Evolutionary conservation across 2,329 filamentous ascomycete species (phyloP), one percentile per base, ranked within the genome.

Genomic region (Paecilomyces sp.): DNA sequence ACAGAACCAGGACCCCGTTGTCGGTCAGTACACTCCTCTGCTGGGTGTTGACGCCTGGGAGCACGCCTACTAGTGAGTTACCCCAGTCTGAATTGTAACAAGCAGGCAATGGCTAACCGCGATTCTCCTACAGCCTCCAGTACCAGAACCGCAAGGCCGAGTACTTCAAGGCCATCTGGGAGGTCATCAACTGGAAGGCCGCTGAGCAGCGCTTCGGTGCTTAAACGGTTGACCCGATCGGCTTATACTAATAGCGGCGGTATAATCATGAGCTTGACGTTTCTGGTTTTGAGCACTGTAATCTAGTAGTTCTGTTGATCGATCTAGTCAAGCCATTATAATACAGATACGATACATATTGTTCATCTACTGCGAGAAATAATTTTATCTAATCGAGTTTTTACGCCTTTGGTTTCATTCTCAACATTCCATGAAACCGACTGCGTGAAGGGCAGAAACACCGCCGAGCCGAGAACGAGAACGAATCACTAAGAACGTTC

Each of bases 131-230:
- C 64, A 85, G 83, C 80, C 83, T 96, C 63, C 91, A 96, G 81
- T 96, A 96, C 80, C 85, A 96, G 85, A 96, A 96, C 83, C 88
- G 91, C 77, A 96, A 96, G 86, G 92, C 89, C 60, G 92, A 96
- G 81, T 96, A 96, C 83, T 96, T 96, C 78, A 85, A 85, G 70
- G 91, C 91, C 61, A 89, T 96, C 74, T 96, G 92, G 92, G 90
- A 96, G 67, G 92, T 96, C 56, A 82, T 96, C 76, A 96, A 96
- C 86, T 97, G 92, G 92, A 91, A 92, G 85, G 85, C 89, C 33
- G 92, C 91, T 53, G 87, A 90, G 75, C 86, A 88, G 82, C 85
- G 91, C 65, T 91, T 91, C 72, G 54, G 58, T 31, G 58, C 62
- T 36, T 62, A 62, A 59, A 57, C 33, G 25, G 22, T 18, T 9